These are phyloP conservation scores for Fusarium gaditjirri DNA, from an alignment of 2,329 filamentous ascomycete species.

Conservation along the genomic window DNA sequence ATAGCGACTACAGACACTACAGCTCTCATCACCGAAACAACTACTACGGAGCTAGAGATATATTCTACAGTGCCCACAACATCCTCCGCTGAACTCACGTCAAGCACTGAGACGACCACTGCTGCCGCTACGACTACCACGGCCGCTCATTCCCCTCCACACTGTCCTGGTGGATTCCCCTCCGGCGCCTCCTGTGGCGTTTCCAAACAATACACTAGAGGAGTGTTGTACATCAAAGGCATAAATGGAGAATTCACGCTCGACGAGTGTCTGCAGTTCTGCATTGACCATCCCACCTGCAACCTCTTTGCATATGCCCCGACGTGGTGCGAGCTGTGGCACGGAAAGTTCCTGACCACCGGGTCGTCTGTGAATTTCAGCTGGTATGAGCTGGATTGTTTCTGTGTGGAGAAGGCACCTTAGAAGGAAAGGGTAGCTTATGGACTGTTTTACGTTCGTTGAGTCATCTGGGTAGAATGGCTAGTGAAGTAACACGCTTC, in stretches of 20 bases:
- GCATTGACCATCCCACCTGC: neutral
- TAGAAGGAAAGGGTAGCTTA: accelerated
- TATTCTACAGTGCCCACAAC: too few species aligned
- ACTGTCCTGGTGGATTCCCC: accelerated
- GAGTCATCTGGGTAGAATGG: neutral
- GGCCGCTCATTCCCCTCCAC: accelerated
- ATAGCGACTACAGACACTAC: too few species aligned
- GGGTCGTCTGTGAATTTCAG: too few species aligned
- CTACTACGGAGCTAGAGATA: accelerated
- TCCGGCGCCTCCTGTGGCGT: accelerated
- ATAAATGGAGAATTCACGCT: accelerated
- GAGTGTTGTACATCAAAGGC: accelerated
- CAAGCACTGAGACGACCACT: neutral
- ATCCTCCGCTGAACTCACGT: too few species aligned
- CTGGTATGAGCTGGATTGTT: neutral
- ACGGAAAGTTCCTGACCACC: too few species aligned
- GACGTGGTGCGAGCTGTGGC: too few species aligned
- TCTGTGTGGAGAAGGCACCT: neutral
- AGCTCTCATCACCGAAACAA: neutral
- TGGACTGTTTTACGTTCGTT: accelerated
- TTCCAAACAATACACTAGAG: accelerated
- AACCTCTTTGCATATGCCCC: too few species aligned
- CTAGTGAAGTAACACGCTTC: too few species aligned
- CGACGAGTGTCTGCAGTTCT: accelerated
- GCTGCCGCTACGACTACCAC: neutral